A percentile compares a stretch with the other conserved stretches of the same genome.
These are phyloP conservation scores for Angomonas ambiguus DNA, from an alignment of 208 protist genomes.

Conservation along the genomic window DNA sequence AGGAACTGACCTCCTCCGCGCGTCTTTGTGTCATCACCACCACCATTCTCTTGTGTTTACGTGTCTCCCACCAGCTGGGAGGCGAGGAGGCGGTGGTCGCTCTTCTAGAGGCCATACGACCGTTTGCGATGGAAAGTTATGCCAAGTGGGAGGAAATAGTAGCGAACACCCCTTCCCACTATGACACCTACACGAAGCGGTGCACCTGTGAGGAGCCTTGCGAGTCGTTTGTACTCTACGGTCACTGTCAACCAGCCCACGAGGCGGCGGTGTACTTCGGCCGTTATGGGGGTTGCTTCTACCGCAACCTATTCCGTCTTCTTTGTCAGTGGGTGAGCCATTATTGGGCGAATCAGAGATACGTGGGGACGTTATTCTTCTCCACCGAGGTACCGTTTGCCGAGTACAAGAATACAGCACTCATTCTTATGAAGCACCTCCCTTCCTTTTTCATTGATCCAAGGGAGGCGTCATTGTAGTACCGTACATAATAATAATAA, in stretches of 20 bases:
- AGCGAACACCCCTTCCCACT: neutral
- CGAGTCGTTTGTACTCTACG: conserved; percentile 25
- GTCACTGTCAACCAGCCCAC: conserved; percentile 37
- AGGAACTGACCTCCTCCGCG: conserved; percentile 53
- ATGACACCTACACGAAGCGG: neutral
- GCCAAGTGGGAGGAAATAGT: conserved; percentile 28
- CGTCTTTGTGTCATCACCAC: conserved; percentile 70
- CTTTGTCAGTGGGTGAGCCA: conserved; percentile 82
- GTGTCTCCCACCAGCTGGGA: conserved; percentile 30
- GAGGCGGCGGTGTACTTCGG: conserved; percentile 47
- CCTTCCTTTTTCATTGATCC: conserved; percentile 43
- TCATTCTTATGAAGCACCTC: conserved; percentile 64
- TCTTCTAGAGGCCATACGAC: conserved; percentile 27
- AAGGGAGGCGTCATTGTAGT: neutral
- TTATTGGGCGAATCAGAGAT: conserved; percentile 71
- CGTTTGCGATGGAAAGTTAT: conserved; percentile 31
- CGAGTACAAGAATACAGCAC: conserved; percentile 58
- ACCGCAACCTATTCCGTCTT: conserved; percentile 77
- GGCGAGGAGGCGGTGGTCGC: conserved; percentile 19
- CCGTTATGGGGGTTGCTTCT: conserved; percentile 69
- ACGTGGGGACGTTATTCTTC: conserved; percentile 80
- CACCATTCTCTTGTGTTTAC: conserved; percentile 63
- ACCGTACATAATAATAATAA: conserved; percentile 1
- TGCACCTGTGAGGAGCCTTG: conserved; percentile 7
- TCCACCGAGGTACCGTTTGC: conserved; percentile 75